A percentile compares a stretch with the other conserved stretches of the same genome.
These are phyloP conservation scores for Cladorrhinum samala DNA, from an alignment of 495 filamentous ascomycete genomes.

Conservation along the genomic window DNA sequence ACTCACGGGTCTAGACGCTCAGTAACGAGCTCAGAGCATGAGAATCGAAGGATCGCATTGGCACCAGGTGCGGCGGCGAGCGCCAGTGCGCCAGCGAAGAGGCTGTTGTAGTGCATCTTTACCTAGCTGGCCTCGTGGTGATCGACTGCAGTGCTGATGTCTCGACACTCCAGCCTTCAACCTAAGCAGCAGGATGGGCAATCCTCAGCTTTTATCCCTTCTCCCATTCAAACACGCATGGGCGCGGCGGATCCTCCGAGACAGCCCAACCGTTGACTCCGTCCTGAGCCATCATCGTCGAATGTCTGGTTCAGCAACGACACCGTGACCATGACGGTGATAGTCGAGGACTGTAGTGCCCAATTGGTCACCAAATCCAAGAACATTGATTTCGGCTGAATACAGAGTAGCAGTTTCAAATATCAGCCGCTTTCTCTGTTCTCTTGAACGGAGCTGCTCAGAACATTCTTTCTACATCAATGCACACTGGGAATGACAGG, in stretches of 20 bases:
- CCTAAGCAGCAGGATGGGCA: background rate
- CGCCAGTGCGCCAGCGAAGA: constrained; percentile 12
- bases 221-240: no score
- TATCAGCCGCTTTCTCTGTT: background rate
- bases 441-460: no score
- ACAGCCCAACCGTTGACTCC: background rate
- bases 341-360: background rate
- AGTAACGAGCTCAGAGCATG: constrained; percentile 35
- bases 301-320: background rate
- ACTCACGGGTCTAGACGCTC: constrained; percentile 24
- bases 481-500: no score
- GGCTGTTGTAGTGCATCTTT: constrained; percentile 1
- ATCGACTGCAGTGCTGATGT: background rate
- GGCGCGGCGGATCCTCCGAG: background rate
- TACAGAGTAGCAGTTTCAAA: constrained; percentile 2
- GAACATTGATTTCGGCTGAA: constrained; percentile 1
- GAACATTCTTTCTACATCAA: no score
- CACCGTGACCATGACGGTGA: background rate
- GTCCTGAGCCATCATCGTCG: background rate
- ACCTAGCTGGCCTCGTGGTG: no score
- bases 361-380: background rate
- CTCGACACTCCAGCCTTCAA: background rate
- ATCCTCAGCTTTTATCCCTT: background rate
- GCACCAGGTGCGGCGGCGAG: constrained; percentile 7
- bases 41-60: constrained; percentile 52